A percentile compares a stretch with the other conserved stretches of the same genome.
phyloP scores from a whole-genome alignment of 352 stramenopile species.

The Globisporangium heterothallicum region DNA sequence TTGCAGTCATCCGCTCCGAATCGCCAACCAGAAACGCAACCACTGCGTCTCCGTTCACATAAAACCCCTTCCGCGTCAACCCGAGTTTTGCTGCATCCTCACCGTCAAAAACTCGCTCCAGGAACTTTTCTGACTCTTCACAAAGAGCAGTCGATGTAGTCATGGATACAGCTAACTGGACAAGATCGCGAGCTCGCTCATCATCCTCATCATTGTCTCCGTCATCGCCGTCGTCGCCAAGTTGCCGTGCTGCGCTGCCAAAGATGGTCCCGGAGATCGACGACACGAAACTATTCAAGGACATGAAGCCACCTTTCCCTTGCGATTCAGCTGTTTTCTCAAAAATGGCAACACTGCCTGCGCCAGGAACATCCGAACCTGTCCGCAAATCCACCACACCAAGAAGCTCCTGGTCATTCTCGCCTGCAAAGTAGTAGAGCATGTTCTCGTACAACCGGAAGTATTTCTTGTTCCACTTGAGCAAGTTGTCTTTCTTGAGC shows the following conservation, averaged over 20 bases:
- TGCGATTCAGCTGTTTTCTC: conserved; percentile 60
- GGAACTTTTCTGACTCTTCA: conserved; percentile 61
- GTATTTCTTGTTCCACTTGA: conserved; percentile 89
- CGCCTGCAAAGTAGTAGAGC: conserved; percentile 86
- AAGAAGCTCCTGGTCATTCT: conserved; percentile 77
- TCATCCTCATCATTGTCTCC: conserved; percentile 36
- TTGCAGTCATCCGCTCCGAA: conserved; percentile 45
- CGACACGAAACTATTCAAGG: conserved; percentile 73
- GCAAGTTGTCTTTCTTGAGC: conserved; percentile 84
- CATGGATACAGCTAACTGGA: conserved; percentile 66
- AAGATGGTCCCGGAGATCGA: conserved; percentile 79
- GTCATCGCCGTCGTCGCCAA: conserved; percentile 31
- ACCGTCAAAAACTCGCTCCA: conserved; percentile 31
- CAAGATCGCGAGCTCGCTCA: conserved; percentile 45
- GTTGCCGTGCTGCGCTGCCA: conserved; percentile 44
- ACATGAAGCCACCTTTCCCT: conserved; percentile 62
- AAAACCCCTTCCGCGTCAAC: conserved; percentile 60
- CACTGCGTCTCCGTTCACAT: conserved; percentile 67
- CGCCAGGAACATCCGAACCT: conserved; percentile 59
- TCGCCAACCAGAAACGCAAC: conserved; percentile 73
- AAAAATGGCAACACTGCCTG: conserved; percentile 78
- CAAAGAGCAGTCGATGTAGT: conserved; percentile 59
- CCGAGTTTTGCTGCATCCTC: conserved; percentile 19
- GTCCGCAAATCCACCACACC: conserved; percentile 78
- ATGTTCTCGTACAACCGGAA: conserved; percentile 86